Percentiles rank a stretch among this genome's conserved stretches.
phyloP scores from a whole-genome alignment of 192 early-diverging fungal species.

The Gaertneriomyces sp. region DNA sequence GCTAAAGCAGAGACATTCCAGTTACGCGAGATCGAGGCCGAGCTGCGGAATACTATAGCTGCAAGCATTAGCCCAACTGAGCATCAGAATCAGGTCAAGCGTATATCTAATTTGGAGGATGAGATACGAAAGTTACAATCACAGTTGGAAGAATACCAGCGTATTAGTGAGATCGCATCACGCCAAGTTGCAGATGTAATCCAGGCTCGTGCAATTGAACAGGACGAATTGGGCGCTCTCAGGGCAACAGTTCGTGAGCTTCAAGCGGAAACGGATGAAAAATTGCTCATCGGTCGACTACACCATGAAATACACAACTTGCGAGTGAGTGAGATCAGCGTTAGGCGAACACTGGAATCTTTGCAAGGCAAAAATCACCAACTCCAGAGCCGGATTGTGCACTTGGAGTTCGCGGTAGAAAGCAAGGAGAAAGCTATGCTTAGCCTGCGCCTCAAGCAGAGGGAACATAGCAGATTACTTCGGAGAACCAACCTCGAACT shows the following conservation, averaged over 20 bases:
- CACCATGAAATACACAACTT: conserved; percentile 53
- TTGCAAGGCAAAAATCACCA: conserved; percentile 29
- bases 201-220: conserved; percentile 30
- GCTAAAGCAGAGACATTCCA: conserved; percentile 33
- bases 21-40: conserved; percentile 33
- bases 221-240: conserved; percentile 48
- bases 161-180: conserved; percentile 43
- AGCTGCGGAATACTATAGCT: conserved; percentile 30
- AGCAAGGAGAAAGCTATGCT: conserved; percentile 41
- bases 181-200: conserved; percentile 46
- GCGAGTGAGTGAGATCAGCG: conserved; percentile 44
- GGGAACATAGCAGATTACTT: conserved; percentile 29
- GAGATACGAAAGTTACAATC: conserved; percentile 6
- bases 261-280: conserved; percentile 56
- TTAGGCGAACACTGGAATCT: conserved; percentile 31
- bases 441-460: conserved; percentile 40
- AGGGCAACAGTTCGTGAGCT: conserved; percentile 45
- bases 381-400: conserved; percentile 37
- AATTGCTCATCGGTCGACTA: conserved; percentile 55
- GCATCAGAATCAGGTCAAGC: conserved; percentile 15
- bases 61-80: conserved; percentile 21
- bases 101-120: conserved; percentile 28
- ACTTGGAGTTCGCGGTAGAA: conserved; percentile 42
- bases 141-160: conserved; percentile 38
- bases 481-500: conserved; percentile 39